Conservation (phyloP, 2,329 filamentous ascomycete species). For the Beauveria sp. region DNA sequence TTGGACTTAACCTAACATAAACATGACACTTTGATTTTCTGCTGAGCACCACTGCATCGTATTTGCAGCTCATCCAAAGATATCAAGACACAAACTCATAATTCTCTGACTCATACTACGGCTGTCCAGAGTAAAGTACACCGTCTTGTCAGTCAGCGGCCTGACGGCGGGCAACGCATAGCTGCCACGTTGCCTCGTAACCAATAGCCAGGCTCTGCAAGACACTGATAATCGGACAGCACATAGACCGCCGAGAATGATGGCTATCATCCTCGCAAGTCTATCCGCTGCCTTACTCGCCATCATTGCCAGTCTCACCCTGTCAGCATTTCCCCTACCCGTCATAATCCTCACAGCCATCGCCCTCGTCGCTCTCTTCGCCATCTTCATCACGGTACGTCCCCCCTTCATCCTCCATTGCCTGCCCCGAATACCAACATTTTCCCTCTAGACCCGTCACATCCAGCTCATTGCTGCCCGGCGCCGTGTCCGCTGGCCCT, state of each 20-base stretch:
- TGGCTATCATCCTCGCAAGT: not conserved
- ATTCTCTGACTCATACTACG: not conserved
- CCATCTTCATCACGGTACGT: conserved; percentile 25
- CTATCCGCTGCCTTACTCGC: not conserved
- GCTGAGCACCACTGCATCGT: not conserved
- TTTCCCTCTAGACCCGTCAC: conserved; percentile 21
- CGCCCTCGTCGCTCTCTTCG: conserved; percentile 14
- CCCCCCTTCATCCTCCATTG: not conserved
- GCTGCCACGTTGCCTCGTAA: conserved; percentile 1
- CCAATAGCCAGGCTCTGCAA: not conserved
- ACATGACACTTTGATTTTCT: not conserved
- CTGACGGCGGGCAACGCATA: not conserved
- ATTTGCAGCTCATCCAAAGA: too few relatives aligned
- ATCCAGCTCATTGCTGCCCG: conserved; percentile 20
- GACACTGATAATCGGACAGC: not conserved
- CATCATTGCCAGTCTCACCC: not conserved
- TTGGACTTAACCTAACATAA: not conserved
- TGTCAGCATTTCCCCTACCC: conserved; percentile 9
- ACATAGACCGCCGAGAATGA: not conserved
- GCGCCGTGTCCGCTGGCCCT: conserved; percentile 13
- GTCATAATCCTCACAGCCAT: conserved; percentile 15
- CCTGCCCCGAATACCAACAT: too few relatives aligned
- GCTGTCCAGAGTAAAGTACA: too few relatives aligned
- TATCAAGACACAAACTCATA: not conserved
- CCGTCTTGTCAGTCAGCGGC: not conserved